Evolutionary conservation across 2,329 filamentous ascomycete genomes (phyloP).

Genomic region (Ciborinia camelliae): DNA sequence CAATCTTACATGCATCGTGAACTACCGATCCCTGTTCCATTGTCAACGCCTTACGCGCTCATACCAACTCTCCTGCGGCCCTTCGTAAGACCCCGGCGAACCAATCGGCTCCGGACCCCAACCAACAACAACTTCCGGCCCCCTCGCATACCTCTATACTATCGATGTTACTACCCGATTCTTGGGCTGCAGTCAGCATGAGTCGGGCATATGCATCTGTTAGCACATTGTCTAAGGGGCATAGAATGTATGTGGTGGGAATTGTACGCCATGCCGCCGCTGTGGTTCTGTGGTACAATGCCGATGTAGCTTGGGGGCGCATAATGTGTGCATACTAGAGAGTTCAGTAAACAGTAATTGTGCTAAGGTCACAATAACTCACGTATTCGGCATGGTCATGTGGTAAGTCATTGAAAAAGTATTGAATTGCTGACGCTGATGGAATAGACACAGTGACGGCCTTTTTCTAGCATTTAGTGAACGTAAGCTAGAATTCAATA

Average conservation of each 20-base stretch:
- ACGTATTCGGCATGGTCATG: slow-evolving; percentile 16
- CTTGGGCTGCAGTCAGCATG: slow-evolving; percentile 27
- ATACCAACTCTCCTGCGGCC: slow-evolving; percentile 16
- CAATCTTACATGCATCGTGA: not conserved
- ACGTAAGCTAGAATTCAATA: slow-evolving; percentile 8
- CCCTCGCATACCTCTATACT: slow-evolving; percentile 28
- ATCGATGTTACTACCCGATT: slow-evolving; percentile 29
- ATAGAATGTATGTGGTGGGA: slow-evolving; percentile 31
- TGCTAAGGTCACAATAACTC: not conserved
- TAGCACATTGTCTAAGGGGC: slow-evolving; percentile 27
- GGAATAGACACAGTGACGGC: slow-evolving; percentile 14
- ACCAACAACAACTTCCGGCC: slow-evolving; percentile 23
- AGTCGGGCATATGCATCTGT: slow-evolving; percentile 27
- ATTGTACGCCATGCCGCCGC: slow-evolving; percentile 34
- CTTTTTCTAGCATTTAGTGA: slow-evolving; percentile 19
- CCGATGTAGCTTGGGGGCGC: slow-evolving; percentile 23
- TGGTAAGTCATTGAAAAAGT: slow-evolving; percentile 17
- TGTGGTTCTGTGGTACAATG: slow-evolving; percentile 23
- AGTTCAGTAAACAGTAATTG: slow-evolving; percentile 16
- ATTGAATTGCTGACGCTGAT: slow-evolving; percentile 8
- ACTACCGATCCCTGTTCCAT: not conserved
- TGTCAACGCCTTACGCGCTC: not conserved
- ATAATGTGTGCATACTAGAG: slow-evolving; percentile 38
- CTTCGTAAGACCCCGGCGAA: slow-evolving; percentile 9
- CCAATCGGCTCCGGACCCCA: slow-evolving; percentile 17